phyloP scores from a whole-genome alignment of 75 land plant species.

The Pseudotsuga menziesii region DNA sequence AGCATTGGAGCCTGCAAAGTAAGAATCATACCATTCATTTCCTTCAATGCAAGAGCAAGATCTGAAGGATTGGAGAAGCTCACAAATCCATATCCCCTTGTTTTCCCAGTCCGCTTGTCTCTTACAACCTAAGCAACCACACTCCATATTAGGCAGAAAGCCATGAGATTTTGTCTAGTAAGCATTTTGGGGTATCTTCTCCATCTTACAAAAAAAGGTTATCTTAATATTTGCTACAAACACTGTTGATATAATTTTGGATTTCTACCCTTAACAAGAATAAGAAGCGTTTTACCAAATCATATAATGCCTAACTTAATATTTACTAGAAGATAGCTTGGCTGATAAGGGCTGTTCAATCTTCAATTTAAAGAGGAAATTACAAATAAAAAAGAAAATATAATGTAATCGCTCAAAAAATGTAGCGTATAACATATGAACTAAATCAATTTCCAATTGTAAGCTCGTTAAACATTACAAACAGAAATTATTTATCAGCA shows the following conservation, averaged over 20 bases:
- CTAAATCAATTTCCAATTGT: not conserved
- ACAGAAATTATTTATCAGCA: not conserved
- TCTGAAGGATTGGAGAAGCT: constrained; percentile 92
- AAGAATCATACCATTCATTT: constrained; percentile 80
- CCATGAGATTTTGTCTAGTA: not conserved
- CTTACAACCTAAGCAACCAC: constrained; percentile 69
- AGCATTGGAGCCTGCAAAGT: not conserved
- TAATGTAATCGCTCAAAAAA: not conserved
- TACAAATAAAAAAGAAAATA: too few species aligned
- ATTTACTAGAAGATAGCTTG: not conserved
- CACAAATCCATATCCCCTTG: constrained; percentile 94
- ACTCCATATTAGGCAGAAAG: not conserved
- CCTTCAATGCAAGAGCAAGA: constrained; percentile 84
- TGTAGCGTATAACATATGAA: not conserved
- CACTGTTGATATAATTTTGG: not conserved
- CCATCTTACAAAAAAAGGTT: not conserved
- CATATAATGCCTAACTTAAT: not conserved
- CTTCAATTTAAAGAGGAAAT: too few species aligned
- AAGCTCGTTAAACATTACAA: not conserved
- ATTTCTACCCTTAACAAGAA: not conserved
- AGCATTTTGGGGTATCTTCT: not conserved
- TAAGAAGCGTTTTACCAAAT: not conserved
- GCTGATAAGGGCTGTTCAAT: not conserved
- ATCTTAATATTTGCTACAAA: not conserved
- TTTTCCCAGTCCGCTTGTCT: constrained; percentile 97